A percentile compares a stretch with the other conserved stretches of the same genome.
These are phyloP conservation scores for Oxytropis ochrocephala DNA, from an alignment of 306 rosid genomes.

Conservation along the genomic window DNA sequence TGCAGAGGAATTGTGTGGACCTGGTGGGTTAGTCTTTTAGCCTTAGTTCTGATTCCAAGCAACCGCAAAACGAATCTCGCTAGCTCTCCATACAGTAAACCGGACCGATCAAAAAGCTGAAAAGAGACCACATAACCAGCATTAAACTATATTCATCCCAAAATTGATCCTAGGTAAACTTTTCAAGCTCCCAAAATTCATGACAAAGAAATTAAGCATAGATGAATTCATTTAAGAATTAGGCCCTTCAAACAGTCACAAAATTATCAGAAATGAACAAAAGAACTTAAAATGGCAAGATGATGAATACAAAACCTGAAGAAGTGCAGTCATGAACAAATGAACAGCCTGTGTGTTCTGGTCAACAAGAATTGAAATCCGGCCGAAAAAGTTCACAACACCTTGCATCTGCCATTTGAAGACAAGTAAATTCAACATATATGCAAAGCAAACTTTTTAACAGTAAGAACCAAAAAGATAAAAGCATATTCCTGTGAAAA, in stretches of 20 bases:
- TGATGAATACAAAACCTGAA: slow-evolving; percentile 52
- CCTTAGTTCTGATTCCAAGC: slow-evolving; percentile 57
- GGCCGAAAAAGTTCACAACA: slow-evolving; percentile 71
- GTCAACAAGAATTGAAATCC: slow-evolving; percentile 65
- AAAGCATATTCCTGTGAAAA: neutral
- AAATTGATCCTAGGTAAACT: neutral
- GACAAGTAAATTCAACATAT: neutral
- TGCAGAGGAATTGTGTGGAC: slow-evolving; percentile 30
- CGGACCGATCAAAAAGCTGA: slow-evolving; percentile 83
- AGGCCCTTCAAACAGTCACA: neutral
- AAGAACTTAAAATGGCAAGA: neutral
- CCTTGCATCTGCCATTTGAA: slow-evolving; percentile 53
- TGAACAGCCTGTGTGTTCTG: slow-evolving; percentile 86
- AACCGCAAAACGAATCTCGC: slow-evolving; percentile 71
- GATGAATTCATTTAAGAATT: neutral
- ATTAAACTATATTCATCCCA: neutral
- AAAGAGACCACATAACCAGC: slow-evolving; percentile 1
- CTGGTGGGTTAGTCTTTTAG: slow-evolving; percentile 36
- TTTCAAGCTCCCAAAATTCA: neutral
- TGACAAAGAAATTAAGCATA: slow-evolving; percentile 32
- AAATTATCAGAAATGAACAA: neutral
- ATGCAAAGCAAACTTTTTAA: neutral
- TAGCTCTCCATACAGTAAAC: slow-evolving; percentile 71
- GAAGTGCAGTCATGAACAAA: slow-evolving; percentile 74
- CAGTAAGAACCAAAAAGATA: neutral